Evolutionary conservation across 257 asterid species (phyloP).

Genomic region (Nicotiana obtusifolia): DNA sequence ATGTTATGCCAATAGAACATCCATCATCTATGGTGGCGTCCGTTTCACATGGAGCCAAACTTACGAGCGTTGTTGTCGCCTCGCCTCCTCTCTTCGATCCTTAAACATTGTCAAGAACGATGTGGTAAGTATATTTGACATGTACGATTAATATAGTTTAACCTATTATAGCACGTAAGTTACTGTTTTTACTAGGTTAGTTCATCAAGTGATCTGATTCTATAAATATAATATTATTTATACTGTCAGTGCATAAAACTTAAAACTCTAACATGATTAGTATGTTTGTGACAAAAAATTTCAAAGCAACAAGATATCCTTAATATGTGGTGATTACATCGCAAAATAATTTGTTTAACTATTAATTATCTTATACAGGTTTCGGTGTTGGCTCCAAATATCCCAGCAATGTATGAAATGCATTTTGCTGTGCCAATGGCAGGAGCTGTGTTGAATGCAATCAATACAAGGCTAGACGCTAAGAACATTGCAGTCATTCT

Average conservation of each 20-base stretch:
- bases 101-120: conserved; percentile 20
- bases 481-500: conserved; percentile 57
- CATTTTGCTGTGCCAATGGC: conserved; percentile 98
- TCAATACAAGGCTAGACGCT: conserved; percentile 78
- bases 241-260: not conserved
- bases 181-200: too few relatives aligned
- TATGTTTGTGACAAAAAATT: not conserved
- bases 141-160: too few relatives aligned
- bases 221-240: too few relatives aligned
- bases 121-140: conserved; percentile 42
- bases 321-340: not conserved
- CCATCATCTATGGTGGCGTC: conserved; percentile 44
- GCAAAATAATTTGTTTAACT: not conserved
- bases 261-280: not conserved
- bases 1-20: conserved; percentile 49
- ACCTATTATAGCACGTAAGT: too few relatives aligned
- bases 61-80: conserved; percentile 62
- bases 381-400: conserved; percentile 82
- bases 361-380: conserved; percentile 29
- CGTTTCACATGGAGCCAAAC: conserved; percentile 77
- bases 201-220: not conserved
- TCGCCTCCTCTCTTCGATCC: conserved; percentile 62
- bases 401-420: conserved; percentile 88
- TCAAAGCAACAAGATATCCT: not conserved
- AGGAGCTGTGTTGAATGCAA: conserved; percentile 74